Conservation (phyloP, 2,329 filamentous ascomycete species). For the Colletotrichum abscissum region DNA sequence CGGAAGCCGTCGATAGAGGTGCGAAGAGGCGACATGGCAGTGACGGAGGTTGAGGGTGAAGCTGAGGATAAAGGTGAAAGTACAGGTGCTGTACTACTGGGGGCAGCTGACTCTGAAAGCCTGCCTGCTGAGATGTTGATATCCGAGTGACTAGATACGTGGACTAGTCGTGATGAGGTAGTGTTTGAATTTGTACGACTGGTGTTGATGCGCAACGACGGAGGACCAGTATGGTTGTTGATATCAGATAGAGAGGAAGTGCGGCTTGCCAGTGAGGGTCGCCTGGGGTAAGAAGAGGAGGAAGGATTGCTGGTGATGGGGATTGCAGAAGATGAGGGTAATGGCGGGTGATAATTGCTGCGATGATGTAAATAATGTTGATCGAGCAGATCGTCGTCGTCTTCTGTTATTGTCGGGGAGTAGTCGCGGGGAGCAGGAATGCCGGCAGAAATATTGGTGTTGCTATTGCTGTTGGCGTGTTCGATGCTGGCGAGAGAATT, state of each 20-base stretch:
- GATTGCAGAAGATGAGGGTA: slow-evolving; percentile 33
- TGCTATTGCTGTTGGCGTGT: slow-evolving; percentile 40
- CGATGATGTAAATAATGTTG: slow-evolving; percentile 23
- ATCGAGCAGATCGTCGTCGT: slow-evolving; percentile 53
- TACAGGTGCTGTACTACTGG: slow-evolving; percentile 42
- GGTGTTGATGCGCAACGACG: slow-evolving; percentile 52
- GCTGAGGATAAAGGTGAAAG: slow-evolving; percentile 44
- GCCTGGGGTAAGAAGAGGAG: slow-evolving; percentile 39
- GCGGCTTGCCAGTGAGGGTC: slow-evolving; percentile 52
- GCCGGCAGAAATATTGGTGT: not conserved
- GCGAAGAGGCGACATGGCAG: slow-evolving; percentile 64
- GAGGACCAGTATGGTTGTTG: slow-evolving; percentile 38
- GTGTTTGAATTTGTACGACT: slow-evolving; percentile 40
- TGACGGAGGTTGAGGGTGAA: slow-evolving; percentile 46
- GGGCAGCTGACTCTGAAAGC: slow-evolving; percentile 40
- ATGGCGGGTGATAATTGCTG: slow-evolving; percentile 38
- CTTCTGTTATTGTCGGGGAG: slow-evolving; percentile 66
- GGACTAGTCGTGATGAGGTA: slow-evolving; percentile 52
- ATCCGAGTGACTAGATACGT: slow-evolving; percentile 61
- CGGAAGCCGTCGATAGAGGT: slow-evolving; percentile 71
- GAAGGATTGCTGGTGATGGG: slow-evolving; percentile 42
- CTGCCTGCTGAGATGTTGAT: slow-evolving; percentile 48
- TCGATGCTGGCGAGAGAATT: slow-evolving; percentile 66
- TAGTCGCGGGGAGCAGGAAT: slow-evolving; percentile 56
- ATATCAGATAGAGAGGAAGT: slow-evolving; percentile 54